phyloP scores from a whole-genome alignment of 805 yeast genomes.

The Candida ovalis region DNA sequence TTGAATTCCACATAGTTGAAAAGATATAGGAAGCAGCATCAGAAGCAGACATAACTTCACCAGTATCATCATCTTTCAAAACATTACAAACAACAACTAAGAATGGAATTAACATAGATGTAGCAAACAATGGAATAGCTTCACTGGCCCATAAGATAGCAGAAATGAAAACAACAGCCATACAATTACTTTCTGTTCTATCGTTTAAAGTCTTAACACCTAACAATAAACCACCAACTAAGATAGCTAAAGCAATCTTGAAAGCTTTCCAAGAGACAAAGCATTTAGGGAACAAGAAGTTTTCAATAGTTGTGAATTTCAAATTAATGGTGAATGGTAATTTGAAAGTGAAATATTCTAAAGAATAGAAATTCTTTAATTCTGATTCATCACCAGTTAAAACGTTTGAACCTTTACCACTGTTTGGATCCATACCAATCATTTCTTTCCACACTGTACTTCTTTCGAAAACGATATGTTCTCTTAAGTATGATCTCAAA shows the following conservation, averaged over 20 bases:
- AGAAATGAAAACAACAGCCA: conserved; percentile 59
- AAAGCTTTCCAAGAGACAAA: conserved; percentile 44
- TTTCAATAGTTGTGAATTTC: conserved; percentile 21
- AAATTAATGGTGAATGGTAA: conserved; percentile 18
- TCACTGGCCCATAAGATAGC: conserved; percentile 52
- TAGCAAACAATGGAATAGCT: conserved; percentile 47
- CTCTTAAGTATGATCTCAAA: conserved; percentile 51
- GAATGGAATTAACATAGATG: conserved; percentile 46
- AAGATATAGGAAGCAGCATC: conserved; percentile 43
- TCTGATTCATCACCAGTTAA: conserved; percentile 33
- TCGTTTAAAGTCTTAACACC: conserved; percentile 62
- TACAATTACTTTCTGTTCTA: conserved; percentile 55
- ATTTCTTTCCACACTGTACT: conserved; percentile 55
- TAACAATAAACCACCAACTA: conserved; percentile 50
- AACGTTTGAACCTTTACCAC: conserved; percentile 33
- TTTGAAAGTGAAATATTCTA: conserved; percentile 22
- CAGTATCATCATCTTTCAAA: conserved; percentile 44
- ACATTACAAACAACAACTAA: conserved; percentile 43
- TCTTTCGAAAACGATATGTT: conserved; percentile 54
- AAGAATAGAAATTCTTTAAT: conserved; percentile 31
- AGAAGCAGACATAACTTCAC: conserved; percentile 39
- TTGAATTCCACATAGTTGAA: conserved; percentile 51
- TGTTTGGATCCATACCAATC: conserved; percentile 41
- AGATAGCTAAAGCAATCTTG: conserved; percentile 45
- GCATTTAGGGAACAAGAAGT: conserved; percentile 43